phyloP scores from a whole-genome alignment of 2,329 filamentous ascomycete species.

The Parastagonospora nodorum region DNA sequence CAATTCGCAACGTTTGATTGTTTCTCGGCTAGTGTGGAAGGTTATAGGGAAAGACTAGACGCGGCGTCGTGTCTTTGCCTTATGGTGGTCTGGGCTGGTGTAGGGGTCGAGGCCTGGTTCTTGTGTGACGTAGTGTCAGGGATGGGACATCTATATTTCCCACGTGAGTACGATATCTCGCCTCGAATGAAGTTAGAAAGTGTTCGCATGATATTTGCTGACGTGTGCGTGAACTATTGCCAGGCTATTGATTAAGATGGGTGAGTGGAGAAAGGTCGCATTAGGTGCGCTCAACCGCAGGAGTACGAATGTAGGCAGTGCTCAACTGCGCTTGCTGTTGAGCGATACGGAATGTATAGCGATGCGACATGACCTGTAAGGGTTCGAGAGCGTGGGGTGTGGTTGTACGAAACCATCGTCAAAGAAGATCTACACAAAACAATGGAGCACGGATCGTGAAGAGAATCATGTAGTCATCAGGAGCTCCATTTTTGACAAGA shows the following conservation, averaged over 20 bases:
- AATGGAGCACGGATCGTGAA: neutral
- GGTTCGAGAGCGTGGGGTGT: neutral
- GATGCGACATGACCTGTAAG: neutral
- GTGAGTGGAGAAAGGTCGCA: neutral
- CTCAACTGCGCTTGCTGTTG: neutral
- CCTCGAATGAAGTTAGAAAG: neutral
- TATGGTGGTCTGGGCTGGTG: neutral
- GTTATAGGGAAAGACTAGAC: neutral
- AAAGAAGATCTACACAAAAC: neutral
- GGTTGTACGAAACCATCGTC: neutral
- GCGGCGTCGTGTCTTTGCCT: neutral
- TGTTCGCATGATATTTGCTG: neutral
- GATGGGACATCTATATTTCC: neutral
- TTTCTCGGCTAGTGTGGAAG: neutral
- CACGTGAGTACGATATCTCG: neutral
- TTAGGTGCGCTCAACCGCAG: neutral
- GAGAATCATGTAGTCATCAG: neutral
- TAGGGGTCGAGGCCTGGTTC: neutral
- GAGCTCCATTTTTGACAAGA: slow-evolving; percentile 1
- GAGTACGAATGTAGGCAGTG: neutral
- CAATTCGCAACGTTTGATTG: neutral
- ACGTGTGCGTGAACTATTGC: neutral
- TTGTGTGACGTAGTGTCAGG: neutral
- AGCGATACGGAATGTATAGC: neutral
- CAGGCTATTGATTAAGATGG: neutral